Base-by-base conservation (phyloP, 2,329 filamentous ascomycete species). In the Colletotrichum noveboracense region DNA sequence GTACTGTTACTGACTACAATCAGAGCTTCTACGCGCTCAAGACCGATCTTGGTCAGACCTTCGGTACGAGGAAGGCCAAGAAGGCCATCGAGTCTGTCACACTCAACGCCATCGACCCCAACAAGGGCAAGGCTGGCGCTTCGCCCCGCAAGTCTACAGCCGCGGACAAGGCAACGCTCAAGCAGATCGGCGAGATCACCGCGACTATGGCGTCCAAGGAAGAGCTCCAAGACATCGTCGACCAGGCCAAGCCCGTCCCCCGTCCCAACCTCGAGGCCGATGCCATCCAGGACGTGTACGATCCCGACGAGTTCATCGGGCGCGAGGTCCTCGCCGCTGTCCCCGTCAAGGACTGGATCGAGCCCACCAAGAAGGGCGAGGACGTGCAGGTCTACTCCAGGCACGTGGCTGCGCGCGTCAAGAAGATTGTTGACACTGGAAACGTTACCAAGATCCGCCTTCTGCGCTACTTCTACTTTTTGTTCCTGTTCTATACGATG, bases 31-130 rank as follows among this genome's bases (percentile, higher is more conserved):
- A 89, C 79, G 90, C 93, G 32, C 90, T 91, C 81, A 91, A 91
- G 79, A 93, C 92, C 79, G 91, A 93, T 3, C 91, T 97, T 14
- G 94, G 94, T 55, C 90, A 94, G 79, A 92, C 93, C 36, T 97
- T 97, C 80, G 95, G 95, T 83, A 96, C 94, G 30, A 96, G 95
- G 87, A 96, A 96, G 85, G 94, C 95, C 26, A 94, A 93, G 88
- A 96, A 96, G 86, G 93, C 92, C 2, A 92, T 97, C 79, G 88
- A 89, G 32, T 90, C 93, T 71, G 88, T 91, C 77, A 92, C 92
- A 4, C 89, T 94, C 79, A 96, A 96, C 81, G 93, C 94, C 21
- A 95, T 96, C 79, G 85, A 85, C 56, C 84, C 87, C 56, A 82
- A 83, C 80, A 85, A 82, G 70, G 74, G 77, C 62, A 77, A 82